Base-by-base conservation (phyloP, 139 green algal species). In the Chlamydomonas sphaeroides region DNA sequence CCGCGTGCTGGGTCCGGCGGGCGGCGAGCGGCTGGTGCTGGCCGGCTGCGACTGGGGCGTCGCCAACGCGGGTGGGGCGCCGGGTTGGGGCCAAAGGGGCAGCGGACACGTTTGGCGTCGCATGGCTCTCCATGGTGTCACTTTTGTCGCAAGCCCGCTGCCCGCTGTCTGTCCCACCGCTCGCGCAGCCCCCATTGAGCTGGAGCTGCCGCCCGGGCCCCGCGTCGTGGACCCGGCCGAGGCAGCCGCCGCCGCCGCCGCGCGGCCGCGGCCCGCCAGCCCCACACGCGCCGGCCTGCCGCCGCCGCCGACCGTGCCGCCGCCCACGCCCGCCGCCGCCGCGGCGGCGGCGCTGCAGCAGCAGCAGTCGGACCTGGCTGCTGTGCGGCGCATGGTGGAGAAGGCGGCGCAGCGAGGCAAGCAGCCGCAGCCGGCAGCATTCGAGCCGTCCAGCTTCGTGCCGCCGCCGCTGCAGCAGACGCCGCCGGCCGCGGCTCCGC, bases 351-450 rank as follows among this genome's bases (percentile, higher is more conserved):
- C 74, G 38, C 28, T 48, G n/a, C 59, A 62, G 59, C 63, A 68
- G 63, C 63, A 68, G 63, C 74, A 80, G 38, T 41, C 1, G 15
- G 74, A 80, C 59, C 61, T 80, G 28, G 74, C 74, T 20, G 74
- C 59, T 1, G 41, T 80, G n/a, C 59, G 74, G 1, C 56, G 49
- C 59, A 59, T 70, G 39, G 74, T 80, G 38, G 74, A 80, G 74
- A 80, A 80, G 74, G 74, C 74, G 30, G 74, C 74, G 39, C 74
- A 80, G 59, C 56, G 74, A 5, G 74, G 18, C 59, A 80, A 70
- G 38, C 18, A 39, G 41, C 4, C 51, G 28, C 30, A 56, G 11
- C 53, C 28, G 30, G 74, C 74, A 4, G 30, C 35, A n/a, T 80
- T 70, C 17, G 74, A 80, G 33, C 74, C 74, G 5, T 62, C 74